phyloP scores from a whole-genome alignment of 1,284 basidiomycete species.

The Ganoderma resinaceum region DNA sequence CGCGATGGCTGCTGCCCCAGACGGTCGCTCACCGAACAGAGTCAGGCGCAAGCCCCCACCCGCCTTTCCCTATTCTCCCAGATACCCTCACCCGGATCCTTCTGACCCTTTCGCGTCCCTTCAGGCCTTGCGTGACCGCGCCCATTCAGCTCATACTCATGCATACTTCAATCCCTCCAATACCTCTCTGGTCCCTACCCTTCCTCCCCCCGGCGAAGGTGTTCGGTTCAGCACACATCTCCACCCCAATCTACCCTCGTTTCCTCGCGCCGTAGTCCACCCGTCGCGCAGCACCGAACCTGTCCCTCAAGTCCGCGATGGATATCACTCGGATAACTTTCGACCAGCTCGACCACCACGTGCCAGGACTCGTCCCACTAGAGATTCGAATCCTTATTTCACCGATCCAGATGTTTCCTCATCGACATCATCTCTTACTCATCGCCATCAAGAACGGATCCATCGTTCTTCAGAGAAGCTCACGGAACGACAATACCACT shows the following conservation, averaged over 20 bases:
- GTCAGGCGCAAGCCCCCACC: constrained; percentile 60
- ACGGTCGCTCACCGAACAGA: constrained; percentile 25
- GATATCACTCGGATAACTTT: constrained; percentile 37
- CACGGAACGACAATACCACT: constrained; percentile 32
- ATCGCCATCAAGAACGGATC: constrained; percentile 26
- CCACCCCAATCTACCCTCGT: constrained; percentile 17
- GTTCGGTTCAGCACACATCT: constrained; percentile 12
- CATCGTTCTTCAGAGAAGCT: constrained; percentile 24
- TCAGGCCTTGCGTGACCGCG: constrained; percentile 51
- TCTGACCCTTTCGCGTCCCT: constrained; percentile 62
- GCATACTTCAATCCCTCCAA: constrained; percentile 30
- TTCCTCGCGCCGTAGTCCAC: constrained; percentile 23
- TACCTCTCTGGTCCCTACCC: constrained; percentile 23
- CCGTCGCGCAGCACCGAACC: constrained; percentile 26
- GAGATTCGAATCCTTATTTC: constrained; percentile 36
- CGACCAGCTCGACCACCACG: constrained; percentile 37
- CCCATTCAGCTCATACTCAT: constrained; percentile 38
- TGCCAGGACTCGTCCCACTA: constrained; percentile 29
- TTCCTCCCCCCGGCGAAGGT: constrained; percentile 17
- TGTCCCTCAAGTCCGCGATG: constrained; percentile 31
- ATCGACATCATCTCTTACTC: constrained; percentile 20
- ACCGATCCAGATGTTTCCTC: constrained; percentile 35
- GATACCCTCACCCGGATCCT: constrained; percentile 61
- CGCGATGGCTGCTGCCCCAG: constrained; percentile 26
- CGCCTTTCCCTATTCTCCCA: constrained; percentile 46